Conservation (phyloP, 2,329 filamentous ascomycete genomes). For the Colletotrichum echinochloae region DNA sequence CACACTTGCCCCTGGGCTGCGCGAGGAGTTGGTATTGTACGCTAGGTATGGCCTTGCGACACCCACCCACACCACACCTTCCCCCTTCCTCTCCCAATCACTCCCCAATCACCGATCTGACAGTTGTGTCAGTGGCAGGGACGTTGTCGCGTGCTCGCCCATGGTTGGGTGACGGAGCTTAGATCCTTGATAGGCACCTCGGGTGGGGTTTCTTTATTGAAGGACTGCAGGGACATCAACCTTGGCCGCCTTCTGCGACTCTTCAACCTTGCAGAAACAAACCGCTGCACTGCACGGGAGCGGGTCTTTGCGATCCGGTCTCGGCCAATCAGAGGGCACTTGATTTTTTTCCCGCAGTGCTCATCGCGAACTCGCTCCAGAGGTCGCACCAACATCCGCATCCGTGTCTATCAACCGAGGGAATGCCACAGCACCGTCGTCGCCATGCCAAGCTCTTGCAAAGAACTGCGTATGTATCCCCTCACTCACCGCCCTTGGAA, state of each 20-base stretch:
- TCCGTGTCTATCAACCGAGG: constrained; percentile 19
- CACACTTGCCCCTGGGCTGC: background rate
- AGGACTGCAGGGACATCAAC: constrained; percentile 31
- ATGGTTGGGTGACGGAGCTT: constrained; percentile 26
- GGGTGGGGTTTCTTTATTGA: constrained; percentile 19
- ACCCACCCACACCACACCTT: constrained; percentile 4
- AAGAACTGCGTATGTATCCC: constrained; percentile 85
- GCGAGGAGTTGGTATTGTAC: background rate
- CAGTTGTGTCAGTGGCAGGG: constrained; percentile 23
- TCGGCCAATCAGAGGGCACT: constrained; percentile 20
- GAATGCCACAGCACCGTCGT: constrained; percentile 38
- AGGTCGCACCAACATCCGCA: constrained; percentile 30
- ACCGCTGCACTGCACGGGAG: constrained; percentile 19
- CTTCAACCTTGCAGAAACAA: constrained; percentile 34
- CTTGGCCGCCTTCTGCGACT: constrained; percentile 21
- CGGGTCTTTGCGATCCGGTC: background rate
- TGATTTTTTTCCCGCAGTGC: constrained; percentile 3
- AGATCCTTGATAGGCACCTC: constrained; percentile 17
- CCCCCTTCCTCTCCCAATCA: background rate
- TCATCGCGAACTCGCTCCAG: constrained; percentile 44
- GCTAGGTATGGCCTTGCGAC: background rate
- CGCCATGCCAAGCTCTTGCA: constrained; percentile 93
- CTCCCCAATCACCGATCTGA: constrained; percentile 14
- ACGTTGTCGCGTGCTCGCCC: constrained; percentile 17
- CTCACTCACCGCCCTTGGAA: constrained; percentile 11